Evolutionary conservation across 352 stramenopile genomes (phyloP), one percentile per base, ranked within the genome.

Genomic region (Phytopythium delawarense): DNA sequence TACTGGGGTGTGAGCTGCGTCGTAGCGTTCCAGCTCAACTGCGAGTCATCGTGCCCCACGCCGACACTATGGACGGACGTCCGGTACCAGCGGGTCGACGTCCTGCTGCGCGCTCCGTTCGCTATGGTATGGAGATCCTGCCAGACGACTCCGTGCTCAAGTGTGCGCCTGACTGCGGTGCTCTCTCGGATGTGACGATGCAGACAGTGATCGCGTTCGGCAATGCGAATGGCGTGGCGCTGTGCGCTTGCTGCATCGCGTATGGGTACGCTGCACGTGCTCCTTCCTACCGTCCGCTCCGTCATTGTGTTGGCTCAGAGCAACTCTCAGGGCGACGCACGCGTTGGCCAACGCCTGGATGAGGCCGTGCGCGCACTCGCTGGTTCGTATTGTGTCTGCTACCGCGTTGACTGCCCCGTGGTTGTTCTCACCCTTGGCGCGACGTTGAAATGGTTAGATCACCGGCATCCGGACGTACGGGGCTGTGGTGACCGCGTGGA

Each of bases 41-140:
- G 75, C 52, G 78, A 91, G 54, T 62, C 70, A 7, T 87, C 81
- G 1, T 30, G 57, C 15, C 81, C 81, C 2, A 23, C 74, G 5
- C 78, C 81, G 50, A 81, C 74, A 15, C 30, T 89, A 32, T 91
- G 81, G 81, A 88, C 74, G 6, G 74, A 89, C 69, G 59, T 80
- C 15, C 70, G 74, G 1, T 89, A 88, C 54, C 71, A 64, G 11
- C 59, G 65, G 32, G 46, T 79, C 48, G 66, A 62, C 13, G 70
- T 80, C n/a, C 39, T 65, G 5, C n/a, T 79, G 12, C 80, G 76
- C 34, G 66, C 67, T 6, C 78, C 78, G 32, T 62, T 91, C 13
- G 79, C 76, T 39, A 62, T 89, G 70, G 79, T 88, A 69, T 35
- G 30, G 5, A 51, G 45, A 16, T 32, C 3, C 21, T n/a, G 18